These are phyloP conservation scores for Tetrastigma voinierianum DNA, from an alignment of 164 flowering plant species.

Conservation along the genomic window DNA sequence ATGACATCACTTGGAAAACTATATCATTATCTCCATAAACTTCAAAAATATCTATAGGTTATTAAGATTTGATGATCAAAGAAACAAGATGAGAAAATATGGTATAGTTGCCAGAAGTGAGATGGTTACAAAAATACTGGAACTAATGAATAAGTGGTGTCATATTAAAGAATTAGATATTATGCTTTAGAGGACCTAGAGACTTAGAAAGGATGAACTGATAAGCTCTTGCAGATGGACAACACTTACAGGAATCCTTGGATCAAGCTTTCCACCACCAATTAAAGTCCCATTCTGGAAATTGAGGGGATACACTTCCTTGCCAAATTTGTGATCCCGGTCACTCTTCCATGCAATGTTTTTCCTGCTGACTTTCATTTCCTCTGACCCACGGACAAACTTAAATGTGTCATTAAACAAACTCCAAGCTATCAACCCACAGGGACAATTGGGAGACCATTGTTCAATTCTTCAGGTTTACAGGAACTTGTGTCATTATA, in stretches of 20 bases:
- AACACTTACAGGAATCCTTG: slow-evolving; percentile 65
- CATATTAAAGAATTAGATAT: not conserved
- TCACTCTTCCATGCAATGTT: slow-evolving; percentile 89
- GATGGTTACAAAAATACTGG: not conserved
- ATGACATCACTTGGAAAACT: too few relatives aligned
- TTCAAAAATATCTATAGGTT: too few relatives aligned
- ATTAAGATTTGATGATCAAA: too few relatives aligned
- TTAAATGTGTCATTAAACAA: slow-evolving; percentile 74
- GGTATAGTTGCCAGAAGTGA: not conserved
- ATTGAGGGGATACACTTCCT: slow-evolving; percentile 76
- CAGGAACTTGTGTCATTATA: slow-evolving; percentile 63
- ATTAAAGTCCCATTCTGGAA: slow-evolving; percentile 79
- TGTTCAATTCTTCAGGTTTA: slow-evolving; percentile 54
- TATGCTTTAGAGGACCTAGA: not conserved
- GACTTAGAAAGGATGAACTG: not conserved
- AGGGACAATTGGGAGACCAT: slow-evolving; percentile 83
- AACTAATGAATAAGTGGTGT: not conserved
- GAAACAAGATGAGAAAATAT: not conserved
- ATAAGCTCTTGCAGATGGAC: not conserved
- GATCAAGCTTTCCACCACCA: slow-evolving; percentile 79
- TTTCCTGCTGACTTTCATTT: slow-evolving; percentile 58
- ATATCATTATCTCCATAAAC: too few relatives aligned
- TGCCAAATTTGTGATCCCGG: slow-evolving; percentile 80
- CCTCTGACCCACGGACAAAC: slow-evolving; percentile 36
- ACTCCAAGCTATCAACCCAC: slow-evolving; percentile 92